Evolutionary conservation across 495 filamentous ascomycete species (phyloP).

Genomic region (Lasiosphaeria hispida): DNA sequence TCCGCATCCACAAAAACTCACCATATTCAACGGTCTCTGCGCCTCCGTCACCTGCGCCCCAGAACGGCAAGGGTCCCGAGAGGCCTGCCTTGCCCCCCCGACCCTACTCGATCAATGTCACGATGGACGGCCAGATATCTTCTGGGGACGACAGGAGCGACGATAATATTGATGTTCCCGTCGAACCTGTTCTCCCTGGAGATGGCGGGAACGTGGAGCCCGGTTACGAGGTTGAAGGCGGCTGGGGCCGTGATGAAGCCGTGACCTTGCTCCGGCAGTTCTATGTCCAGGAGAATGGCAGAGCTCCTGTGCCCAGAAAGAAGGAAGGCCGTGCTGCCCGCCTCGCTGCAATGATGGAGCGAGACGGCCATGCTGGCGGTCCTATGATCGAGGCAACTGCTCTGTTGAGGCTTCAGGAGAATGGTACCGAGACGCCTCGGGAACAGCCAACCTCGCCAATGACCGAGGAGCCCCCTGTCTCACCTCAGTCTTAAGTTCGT

Average conservation of each 20-base stretch:
- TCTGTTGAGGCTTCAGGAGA: not conserved
- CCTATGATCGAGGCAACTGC: constrained; percentile 18
- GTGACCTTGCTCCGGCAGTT: constrained; percentile 89
- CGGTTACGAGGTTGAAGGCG: constrained; percentile 74
- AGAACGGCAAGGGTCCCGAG: constrained; percentile 30
- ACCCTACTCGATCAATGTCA: constrained; percentile 17
- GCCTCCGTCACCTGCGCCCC: constrained; percentile 27
- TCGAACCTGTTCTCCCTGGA: constrained; percentile 24
- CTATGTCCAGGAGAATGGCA: constrained; percentile 94
- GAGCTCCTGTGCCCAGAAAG: constrained; percentile 55
- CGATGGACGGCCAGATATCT: constrained; percentile 1
- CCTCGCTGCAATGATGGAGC: constrained; percentile 43
- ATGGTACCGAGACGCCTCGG: constrained; percentile 4
- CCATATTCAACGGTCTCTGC: constrained; percentile 25
- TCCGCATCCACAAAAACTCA: constrained; percentile 78
- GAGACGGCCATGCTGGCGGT: constrained; percentile 31
- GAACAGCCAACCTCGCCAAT: not conserved
- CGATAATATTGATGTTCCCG: constrained; percentile 4
- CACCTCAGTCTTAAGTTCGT: too few species aligned
- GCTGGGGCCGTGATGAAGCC: constrained; percentile 80
- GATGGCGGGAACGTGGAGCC: constrained; percentile 59
- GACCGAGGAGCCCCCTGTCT: not conserved
- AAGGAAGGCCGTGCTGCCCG: constrained; percentile 53
- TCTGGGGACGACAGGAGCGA: constrained; percentile 10
- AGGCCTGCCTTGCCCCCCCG: constrained; percentile 27